Base-by-base conservation (phyloP, 2,329 filamentous ascomycete species). In the Claviceps pazoutovae region DNA sequence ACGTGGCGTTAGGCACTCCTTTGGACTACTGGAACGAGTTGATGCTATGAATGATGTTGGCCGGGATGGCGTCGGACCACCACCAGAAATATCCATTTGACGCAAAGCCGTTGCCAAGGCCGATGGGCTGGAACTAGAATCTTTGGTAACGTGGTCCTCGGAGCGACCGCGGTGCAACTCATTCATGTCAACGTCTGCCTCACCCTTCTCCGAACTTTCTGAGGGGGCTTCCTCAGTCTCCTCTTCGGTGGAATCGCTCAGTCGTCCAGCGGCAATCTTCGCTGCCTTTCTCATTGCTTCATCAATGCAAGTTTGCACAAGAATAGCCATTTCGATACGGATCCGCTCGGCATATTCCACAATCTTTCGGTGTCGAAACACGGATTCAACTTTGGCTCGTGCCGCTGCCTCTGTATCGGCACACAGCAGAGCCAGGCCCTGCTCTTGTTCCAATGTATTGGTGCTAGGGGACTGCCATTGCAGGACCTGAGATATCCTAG, bases 291-390 rank as follows among this genome's bases (percentile, higher is more conserved):
- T 80, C 68, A 97, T 78, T 8, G 93, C 93, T 55, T 88, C 89
- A 54, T 94, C 84, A 50, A 98, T 95, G 64, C 93, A 98, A 60
- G 96, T 88, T 62, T 97, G 88, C 2, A 98, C 91, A 53, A 96
- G 75, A 26, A 94, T 80, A 30, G 91, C 86, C 61, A 96, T 95
- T 62, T 98, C 93, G 46, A 96, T 79, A 4, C 94, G 86, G 56
- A 98, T 95, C 36, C 94, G 83, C 68, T 98, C 93, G 0, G 90
- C 84, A 64, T 98, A 98, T 65, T 98, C 93, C 36, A 98, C 83
- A 49, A 97, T 95, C 59, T 85, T 84, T 49, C 91, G 84, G 66
- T 97, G 88, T 37, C 93, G 86, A 57, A 94, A 82, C 6, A 97
- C 87, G 4, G 91, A 87, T 61, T 98, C 93, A 1, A 97, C 87